Base-by-base conservation (phyloP, 2,329 filamentous ascomycete species). In the Cytospora chrysosperma region DNA sequence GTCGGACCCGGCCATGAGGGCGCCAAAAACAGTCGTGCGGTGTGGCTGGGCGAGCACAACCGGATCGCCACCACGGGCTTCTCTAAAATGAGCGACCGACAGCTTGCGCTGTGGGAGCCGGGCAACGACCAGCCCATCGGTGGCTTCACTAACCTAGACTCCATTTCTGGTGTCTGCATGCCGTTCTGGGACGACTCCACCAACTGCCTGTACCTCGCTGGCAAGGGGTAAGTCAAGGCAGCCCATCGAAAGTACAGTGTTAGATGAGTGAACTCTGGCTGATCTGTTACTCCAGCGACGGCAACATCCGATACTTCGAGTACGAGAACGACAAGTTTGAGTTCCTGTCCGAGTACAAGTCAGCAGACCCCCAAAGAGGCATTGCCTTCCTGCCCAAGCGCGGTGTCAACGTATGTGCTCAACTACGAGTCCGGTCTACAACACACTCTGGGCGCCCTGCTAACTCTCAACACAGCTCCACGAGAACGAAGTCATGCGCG, bases 251-350 rank as follows among this genome's bases (percentile, higher is more conserved):
- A 40, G n/a, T n/a, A n/a, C n/a, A n/a, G n/a, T n/a, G n/a, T 47
- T 68, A 74, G 21, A 34, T 13, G 12, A 12, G 17, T 43, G 72
- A 57, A n/a, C 24, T 13, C 63, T 70, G 40, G 70, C 69, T 67
- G 49, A 70, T 15, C 12, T 28, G n/a, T 30, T 21, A 10, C 13
- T 32, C 19, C 67, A 95, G 92, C 77, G 95, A 99, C 74, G 95
- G 95, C 73, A 99, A 99, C 78, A 99, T 99, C 74, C 93, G 95
- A 68, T 99, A 99, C 83, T 99, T 91, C 76, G 95, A 99, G 78
- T 96, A 96, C 73, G 91, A 96, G 75, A 96, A 98, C 78, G 94
- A 98, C 83, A 97, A 97, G 78, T 97, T 99, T 74, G 94, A 99
- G 78, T 97, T 91, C 77, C 81, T 99, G 61, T 96, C 93, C 67